These are phyloP conservation scores for Tolypocladium sp. DNA, from an alignment of 2,329 filamentous ascomycete genomes.

Conservation along the genomic window DNA sequence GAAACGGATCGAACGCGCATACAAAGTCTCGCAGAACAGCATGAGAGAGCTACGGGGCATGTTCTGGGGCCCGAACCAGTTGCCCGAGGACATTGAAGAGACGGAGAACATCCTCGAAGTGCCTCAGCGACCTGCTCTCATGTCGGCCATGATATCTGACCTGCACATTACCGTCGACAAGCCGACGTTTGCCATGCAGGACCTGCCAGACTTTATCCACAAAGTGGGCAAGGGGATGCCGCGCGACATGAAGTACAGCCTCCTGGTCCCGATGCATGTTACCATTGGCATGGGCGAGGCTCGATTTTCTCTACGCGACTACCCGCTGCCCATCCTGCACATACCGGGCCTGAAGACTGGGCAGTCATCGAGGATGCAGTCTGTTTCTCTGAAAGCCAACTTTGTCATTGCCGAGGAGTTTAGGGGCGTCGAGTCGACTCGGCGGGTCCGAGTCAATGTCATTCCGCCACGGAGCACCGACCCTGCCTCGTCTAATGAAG, in stretches of 20 bases:
- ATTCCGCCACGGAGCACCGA: slow-evolving; percentile 59
- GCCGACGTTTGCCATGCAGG: slow-evolving; percentile 75
- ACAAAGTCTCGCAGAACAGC: slow-evolving; percentile 58
- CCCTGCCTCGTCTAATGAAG: slow-evolving; percentile 42
- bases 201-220: slow-evolving; percentile 78
- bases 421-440: slow-evolving; percentile 67
- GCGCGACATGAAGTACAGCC: slow-evolving; percentile 76
- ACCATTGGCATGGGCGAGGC: slow-evolving; percentile 86
- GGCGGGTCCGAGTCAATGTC: slow-evolving; percentile 74
- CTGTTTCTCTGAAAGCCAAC: slow-evolving; percentile 76
- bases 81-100: slow-evolving; percentile 74
- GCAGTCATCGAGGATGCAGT: slow-evolving; percentile 71
- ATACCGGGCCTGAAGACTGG: slow-evolving; percentile 73
- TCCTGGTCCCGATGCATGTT: slow-evolving; percentile 84
- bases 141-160: slow-evolving; percentile 74
- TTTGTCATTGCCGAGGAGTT: slow-evolving; percentile 96
- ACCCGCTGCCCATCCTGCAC: slow-evolving; percentile 84
- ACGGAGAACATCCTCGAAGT: slow-evolving; percentile 79
- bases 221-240: slow-evolving; percentile 96
- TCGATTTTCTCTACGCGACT: slow-evolving; percentile 79
- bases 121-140: slow-evolving; percentile 73
- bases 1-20: slow-evolving; percentile 72
- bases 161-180: slow-evolving; percentile 82
- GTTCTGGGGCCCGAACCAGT: slow-evolving; percentile 74
- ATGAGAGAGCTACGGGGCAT: slow-evolving; percentile 70